Base-by-base conservation (phyloP, 2,329 filamentous ascomycete species). In the Curvularia sp. region DNA sequence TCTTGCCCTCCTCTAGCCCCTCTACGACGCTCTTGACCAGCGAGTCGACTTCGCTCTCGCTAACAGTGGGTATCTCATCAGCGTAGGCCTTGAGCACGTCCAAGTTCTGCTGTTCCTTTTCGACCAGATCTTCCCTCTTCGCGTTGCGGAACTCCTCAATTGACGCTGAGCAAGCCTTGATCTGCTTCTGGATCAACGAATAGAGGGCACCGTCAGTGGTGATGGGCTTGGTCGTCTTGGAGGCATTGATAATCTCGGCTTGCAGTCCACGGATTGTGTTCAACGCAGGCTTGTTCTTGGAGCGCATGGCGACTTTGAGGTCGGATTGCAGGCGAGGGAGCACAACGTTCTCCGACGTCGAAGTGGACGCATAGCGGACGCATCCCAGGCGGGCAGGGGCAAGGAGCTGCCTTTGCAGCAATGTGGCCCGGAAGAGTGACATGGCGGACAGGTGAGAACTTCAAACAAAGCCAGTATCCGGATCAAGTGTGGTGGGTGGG, bases 201-300 rank as follows among this genome's bases (percentile, higher is more conserved):
- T 92, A 85, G 55, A 94, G 82, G 70, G 90, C 86, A 63, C 85
- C 83, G 75, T 94, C 90, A 22, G 86, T 90, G 54, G 80, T 81
- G 70, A 93, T 86, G n/a, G 91, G 90, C 39, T 80, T 81, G 39
- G 83, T 72, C 13, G 89, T 92, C 78, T 93, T 93, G 74, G 87
- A 89, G 33, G 89, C 88, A 77, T 93, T 93, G 67, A 88, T 87
- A 61, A 89, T 87, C 62, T 89, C 85, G 31, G 89, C 83, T 63
- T 93, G 83, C 61, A 93, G 79, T 41, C 83, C 77, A 65, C 91
- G 89, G 49, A 94, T 83, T 38, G 91, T 89, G 39, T 84, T 80
- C 26, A 93, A 85, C 2, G 89, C 86, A 26, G 85, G 80, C 26
- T 78, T 80, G 69, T 83, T 79, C 68, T 82, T 82, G n/a, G 77